phyloP scores from a whole-genome alignment of 1,284 basidiomycete genomes.

The Microbotryomycetes sp. region DNA sequence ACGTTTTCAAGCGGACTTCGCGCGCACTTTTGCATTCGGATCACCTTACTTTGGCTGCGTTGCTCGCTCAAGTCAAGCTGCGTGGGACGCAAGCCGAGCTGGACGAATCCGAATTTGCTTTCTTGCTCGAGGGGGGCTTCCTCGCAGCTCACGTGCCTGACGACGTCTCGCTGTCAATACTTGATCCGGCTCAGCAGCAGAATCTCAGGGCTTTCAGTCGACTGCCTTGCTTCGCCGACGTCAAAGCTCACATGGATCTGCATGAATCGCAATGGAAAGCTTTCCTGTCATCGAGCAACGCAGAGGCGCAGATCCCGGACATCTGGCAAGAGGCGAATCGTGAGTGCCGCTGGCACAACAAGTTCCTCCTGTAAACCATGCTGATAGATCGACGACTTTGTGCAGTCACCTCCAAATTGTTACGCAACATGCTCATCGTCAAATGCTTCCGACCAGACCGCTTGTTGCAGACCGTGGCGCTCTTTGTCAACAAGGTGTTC shows the following conservation, averaged over 20 bases:
- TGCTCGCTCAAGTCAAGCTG: constrained; percentile 78
- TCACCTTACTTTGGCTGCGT: constrained; percentile 81
- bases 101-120: constrained; percentile 77
- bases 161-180: background rate
- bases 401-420: constrained; percentile 50
- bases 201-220: constrained; percentile 44
- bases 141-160: constrained; percentile 1
- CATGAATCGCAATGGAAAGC: constrained; percentile 64
- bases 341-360: constrained; percentile 1
- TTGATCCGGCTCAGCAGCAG: constrained; percentile 54
- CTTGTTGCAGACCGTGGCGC: constrained; percentile 66
- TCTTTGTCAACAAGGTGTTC: constrained; percentile 69
- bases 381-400: background rate
- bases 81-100: constrained; percentile 59
- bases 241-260: constrained; percentile 59
- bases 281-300: constrained; percentile 62
- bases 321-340: constrained; percentile 22
- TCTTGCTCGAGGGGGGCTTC: constrained; percentile 68
- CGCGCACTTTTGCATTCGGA: constrained; percentile 86
- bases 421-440: constrained; percentile 68
- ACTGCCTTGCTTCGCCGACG: constrained; percentile 62
- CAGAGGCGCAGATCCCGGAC: constrained; percentile 59
- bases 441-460: constrained; percentile 88
- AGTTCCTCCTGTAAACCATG: background rate
- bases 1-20: constrained; percentile 82